These are phyloP conservation scores for Bonia amplexicaulis DNA, from an alignment of 176 grass and related monocot species.

Conservation along the genomic window DNA sequence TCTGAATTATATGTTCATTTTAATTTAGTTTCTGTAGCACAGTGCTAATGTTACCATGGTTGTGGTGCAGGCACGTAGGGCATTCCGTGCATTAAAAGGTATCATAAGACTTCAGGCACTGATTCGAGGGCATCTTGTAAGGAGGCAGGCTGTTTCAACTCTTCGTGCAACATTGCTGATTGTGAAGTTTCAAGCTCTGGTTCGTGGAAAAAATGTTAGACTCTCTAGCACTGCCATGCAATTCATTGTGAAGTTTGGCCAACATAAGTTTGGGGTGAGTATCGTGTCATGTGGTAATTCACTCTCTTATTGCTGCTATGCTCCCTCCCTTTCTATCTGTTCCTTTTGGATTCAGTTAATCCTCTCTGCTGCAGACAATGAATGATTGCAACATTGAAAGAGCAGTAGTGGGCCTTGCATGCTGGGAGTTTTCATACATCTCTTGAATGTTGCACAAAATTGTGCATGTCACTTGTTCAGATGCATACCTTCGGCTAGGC, in stretches of 20 bases:
- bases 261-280: slow-evolving; percentile 39
- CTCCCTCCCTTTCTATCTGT: neutral
- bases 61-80: slow-evolving; percentile 71
- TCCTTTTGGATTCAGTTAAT: neutral
- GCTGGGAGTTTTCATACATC: neutral
- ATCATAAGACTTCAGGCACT: slow-evolving; percentile 94
- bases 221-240: slow-evolving; percentile 17
- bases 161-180: slow-evolving; percentile 62
- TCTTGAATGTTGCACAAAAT: neutral
- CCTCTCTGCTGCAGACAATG: neutral
- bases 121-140: slow-evolving; percentile 89
- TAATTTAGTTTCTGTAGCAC: neutral
- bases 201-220: slow-evolving; percentile 72
- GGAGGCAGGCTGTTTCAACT: slow-evolving; percentile 79
- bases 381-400: neutral
- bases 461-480: neutral
- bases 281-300: neutral
- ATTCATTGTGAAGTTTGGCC: slow-evolving; percentile 32
- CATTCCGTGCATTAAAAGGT: slow-evolving; percentile 81
- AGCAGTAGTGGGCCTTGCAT: neutral
- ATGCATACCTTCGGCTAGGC: neutral
- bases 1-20: neutral
- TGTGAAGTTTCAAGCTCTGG: slow-evolving; percentile 71
- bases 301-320: neutral
- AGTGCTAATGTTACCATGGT: slow-evolving; percentile 13